These are phyloP conservation scores for Epichloe sylvatica DNA, from an alignment of 2,329 filamentous ascomycete species.

Conservation along the genomic window DNA sequence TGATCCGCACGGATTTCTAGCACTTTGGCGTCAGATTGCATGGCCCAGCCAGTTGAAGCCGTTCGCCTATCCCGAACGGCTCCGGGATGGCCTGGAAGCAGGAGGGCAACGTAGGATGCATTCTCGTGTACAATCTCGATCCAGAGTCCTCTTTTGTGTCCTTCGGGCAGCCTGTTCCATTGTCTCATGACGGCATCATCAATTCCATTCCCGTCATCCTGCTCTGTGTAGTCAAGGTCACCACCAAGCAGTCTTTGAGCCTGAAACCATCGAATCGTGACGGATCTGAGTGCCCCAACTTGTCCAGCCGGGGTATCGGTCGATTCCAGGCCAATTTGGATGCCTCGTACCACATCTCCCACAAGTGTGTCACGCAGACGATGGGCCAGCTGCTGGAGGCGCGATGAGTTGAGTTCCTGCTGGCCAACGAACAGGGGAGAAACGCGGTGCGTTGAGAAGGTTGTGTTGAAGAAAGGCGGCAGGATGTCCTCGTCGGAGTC, in stretches of 20 bases:
- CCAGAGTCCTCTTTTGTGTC: constrained; percentile 23
- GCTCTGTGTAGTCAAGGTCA: constrained; percentile 9
- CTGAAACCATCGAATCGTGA: constrained; percentile 34
- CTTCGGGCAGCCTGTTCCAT: constrained; percentile 10
- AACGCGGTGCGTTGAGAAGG: constrained; percentile 41
- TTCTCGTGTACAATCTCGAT: constrained; percentile 40
- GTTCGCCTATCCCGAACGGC: constrained; percentile 5
- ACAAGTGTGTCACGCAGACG: constrained; percentile 41
- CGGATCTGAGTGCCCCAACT: constrained; percentile 29
- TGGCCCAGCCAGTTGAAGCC: constrained; percentile 8
- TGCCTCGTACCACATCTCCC: constrained; percentile 45
- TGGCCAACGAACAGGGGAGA: constrained; percentile 38
- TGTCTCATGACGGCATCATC: constrained; percentile 7
- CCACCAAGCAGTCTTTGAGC: constrained; percentile 19
- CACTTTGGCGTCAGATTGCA: constrained; percentile 9
- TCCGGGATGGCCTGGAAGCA: constrained; percentile 27
- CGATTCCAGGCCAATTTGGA: constrained; percentile 36
- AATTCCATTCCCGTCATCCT: constrained; percentile 8
- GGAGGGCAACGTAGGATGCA: constrained; percentile 34
- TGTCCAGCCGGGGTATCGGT: constrained; percentile 26
- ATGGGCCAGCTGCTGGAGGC: constrained; percentile 30
- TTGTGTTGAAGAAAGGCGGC: constrained; percentile 42
- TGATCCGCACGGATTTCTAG: constrained; percentile 5
- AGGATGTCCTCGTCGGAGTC: constrained; percentile 14
- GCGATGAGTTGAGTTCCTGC: constrained; percentile 22